A percentile compares a stretch with the other conserved stretches of the same genome.
Conservation (phyloP, 2,329 filamentous ascomycete genomes). For the Talaromyces marneffei region DNA sequence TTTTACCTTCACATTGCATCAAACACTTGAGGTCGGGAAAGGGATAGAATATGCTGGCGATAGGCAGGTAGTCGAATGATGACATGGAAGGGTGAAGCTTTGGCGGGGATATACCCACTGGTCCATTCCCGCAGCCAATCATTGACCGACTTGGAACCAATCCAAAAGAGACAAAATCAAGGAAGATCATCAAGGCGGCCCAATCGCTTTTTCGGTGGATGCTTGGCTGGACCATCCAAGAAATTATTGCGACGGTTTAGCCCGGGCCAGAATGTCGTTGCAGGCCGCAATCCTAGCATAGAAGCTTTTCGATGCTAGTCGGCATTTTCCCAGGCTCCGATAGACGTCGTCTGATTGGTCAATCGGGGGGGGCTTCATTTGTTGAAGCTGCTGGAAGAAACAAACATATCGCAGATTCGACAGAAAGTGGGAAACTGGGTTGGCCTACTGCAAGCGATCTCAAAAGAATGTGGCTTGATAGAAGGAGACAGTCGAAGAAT, state of each 20-base stretch:
- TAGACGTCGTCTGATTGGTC: not conserved
- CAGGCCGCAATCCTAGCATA: not conserved
- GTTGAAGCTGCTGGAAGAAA: not conserved
- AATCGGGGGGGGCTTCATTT: not conserved
- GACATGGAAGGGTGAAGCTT: not conserved
- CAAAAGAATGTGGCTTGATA: not conserved
- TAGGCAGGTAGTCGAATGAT: not conserved
- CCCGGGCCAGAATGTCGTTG: not conserved
- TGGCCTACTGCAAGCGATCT: not conserved
- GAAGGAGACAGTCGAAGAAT: not conserved
- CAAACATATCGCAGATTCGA: not conserved
- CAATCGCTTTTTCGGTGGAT: not conserved
- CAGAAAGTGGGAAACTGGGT: not conserved
- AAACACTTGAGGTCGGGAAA: not conserved
- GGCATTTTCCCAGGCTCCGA: not conserved
- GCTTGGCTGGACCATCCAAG: not conserved
- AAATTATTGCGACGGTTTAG: no score
- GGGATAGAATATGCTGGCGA: conserved; percentile 1
- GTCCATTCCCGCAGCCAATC: not conserved
- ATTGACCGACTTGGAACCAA: not conserved
- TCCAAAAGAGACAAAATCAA: not conserved
- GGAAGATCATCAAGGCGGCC: not conserved
- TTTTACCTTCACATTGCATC: not conserved
- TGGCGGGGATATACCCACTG: not conserved
- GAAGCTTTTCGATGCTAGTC: conserved; percentile 1